Evolutionary conservation across 108 stramenopile species (phyloP), one percentile per base, ranked within the genome.

Genomic region (Asterionellopsis glacialis): DNA sequence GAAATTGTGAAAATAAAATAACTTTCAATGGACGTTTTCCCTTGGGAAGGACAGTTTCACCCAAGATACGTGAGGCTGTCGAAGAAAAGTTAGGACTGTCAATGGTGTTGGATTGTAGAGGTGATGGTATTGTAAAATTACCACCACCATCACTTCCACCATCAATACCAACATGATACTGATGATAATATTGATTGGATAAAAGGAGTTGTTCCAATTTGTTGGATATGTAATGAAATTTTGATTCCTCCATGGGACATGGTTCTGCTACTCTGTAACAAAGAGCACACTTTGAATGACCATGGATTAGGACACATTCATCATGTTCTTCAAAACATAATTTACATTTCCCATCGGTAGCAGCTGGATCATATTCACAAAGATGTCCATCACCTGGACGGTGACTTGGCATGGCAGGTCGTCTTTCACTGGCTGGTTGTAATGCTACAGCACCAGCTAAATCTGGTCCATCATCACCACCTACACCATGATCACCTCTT

Each of bases 1-100:
- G 77, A 73, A 87, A 94, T 60, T 94, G 89, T 25, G 89, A 90
- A 56, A 94, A 94, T 0, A 89, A 61, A 28, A 94, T 83, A 7
- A 77, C 88, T 64, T 94, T 94, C 39, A 90, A 54, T 7, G 76
- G 80, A 19, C 89, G 59, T n/a, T 71, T 38, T 12, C 14, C 43
- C 9, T 18, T 16, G 5, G 45, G 57, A 15, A 15, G 14, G 6
- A 48, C 24, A 42, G 58, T 26, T 41, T 61, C 62, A 28, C 62
- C 64, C 42, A 70, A 61, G 1, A 70, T 9, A 41, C 55, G 47
- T 27, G 73, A 72, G 9, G 77, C 68, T 21, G 40, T 21, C 1
- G 55, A 56, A 19, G 70, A 75, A 28, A 66, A 41, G 45, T 51
- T 70, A 21, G 15, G 19, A 39, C 23, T 54, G 25, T 42, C 38